phyloP scores from a whole-genome alignment of 164 flowering plant genomes.

The Piper betle region DNA sequence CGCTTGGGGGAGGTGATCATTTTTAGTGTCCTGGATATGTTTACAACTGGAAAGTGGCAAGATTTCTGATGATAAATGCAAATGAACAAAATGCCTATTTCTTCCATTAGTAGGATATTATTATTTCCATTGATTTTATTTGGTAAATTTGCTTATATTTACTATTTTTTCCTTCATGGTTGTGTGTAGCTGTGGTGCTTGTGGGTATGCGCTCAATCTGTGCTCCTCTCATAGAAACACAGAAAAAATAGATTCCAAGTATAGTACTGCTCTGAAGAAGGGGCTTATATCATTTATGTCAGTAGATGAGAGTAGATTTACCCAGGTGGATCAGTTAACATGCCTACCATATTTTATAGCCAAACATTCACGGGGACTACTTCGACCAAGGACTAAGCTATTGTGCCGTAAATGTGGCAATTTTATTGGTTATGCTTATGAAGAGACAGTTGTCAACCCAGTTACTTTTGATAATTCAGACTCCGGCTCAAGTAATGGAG shows the following conservation, averaged over 20 bases:
- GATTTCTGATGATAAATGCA: too few species aligned
- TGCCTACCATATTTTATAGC: conserved; percentile 57
- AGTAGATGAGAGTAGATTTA: conserved; percentile 82
- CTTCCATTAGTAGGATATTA: background rate
- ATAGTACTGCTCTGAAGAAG: conserved; percentile 66
- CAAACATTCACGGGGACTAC: conserved; percentile 57
- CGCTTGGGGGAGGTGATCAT: too few species aligned
- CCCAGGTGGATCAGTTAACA: conserved; percentile 48
- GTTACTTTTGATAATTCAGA: conserved; percentile 28
- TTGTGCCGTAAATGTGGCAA: conserved; percentile 85
- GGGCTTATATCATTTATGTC: conserved; percentile 69
- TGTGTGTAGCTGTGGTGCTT: conserved; percentile 77
- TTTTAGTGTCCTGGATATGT: too few species aligned
- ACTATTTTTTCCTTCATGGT: background rate
- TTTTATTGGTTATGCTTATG: conserved; percentile 55
- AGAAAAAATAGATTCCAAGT: conserved; percentile 63
- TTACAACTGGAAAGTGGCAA: too few species aligned
- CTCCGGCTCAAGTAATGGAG: conserved; percentile 23
- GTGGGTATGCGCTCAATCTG: conserved; percentile 81
- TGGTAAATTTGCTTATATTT: background rate
- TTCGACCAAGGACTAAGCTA: conserved; percentile 57
- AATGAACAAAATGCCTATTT: too few species aligned
- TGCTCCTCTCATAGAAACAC: conserved; percentile 74
- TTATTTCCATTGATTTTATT: background rate
- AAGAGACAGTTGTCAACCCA: conserved; percentile 18